Conservation (phyloP, 1,284 basidiomycete species). For the Naganishia liquefaciens region DNA sequence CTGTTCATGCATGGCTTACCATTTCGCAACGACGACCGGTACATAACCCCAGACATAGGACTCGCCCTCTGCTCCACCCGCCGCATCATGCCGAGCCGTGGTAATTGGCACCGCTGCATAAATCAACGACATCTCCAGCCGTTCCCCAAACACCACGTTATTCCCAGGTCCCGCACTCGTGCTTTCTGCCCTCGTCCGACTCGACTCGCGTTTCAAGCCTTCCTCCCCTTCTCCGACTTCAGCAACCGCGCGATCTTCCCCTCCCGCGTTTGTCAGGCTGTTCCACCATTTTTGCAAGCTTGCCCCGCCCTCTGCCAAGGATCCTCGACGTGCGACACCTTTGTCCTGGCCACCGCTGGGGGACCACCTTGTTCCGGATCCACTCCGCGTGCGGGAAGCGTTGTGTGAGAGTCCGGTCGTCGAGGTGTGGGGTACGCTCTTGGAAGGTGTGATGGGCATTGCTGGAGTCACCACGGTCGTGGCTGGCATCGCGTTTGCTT, state of each 20-base stretch:
- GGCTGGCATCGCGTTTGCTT: neutral
- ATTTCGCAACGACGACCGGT: constrained; percentile 95
- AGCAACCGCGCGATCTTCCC: constrained; percentile 39
- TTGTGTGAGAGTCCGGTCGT: no score
- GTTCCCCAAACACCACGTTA: constrained; percentile 74
- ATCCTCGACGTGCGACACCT: constrained; percentile 6
- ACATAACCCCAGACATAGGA: constrained; percentile 65
- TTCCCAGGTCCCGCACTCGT: neutral
- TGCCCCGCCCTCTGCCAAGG: constrained; percentile 22
- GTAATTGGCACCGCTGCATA: constrained; percentile 93
- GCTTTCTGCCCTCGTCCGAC: constrained; percentile 27
- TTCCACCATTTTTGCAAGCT: constrained; percentile 81
- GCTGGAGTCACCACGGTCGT: constrained; percentile 1
- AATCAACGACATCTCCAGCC: constrained; percentile 76
- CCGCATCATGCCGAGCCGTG: constrained; percentile 59
- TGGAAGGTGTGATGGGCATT: neutral
- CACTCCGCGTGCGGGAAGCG: no score
- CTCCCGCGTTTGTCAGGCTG: constrained; percentile 66
- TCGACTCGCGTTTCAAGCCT: constrained; percentile 25
- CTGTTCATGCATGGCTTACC: constrained; percentile 60
- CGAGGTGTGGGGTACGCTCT: no score
- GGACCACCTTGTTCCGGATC: no score
- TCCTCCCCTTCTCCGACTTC: neutral
- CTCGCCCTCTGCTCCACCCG: constrained; percentile 5
- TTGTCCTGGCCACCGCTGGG: neutral